Conservation (phyloP, 139 green algal genomes). For the Eudorina sp. region DNA sequence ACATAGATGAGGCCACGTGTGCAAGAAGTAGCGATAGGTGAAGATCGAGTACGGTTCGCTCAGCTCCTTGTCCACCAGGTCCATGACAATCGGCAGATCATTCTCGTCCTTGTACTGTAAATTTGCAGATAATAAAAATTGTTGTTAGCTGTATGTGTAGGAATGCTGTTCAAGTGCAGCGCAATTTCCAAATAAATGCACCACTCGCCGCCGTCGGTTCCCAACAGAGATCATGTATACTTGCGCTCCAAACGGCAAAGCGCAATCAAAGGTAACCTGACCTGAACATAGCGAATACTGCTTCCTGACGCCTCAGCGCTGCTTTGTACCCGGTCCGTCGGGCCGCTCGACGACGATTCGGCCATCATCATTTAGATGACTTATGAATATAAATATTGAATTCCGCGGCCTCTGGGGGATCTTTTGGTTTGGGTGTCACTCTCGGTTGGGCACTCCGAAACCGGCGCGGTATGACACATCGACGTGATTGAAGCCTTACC, state of each 20-base stretch:
- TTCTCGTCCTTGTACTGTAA: conserved; percentile 87
- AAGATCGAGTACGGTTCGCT: conserved; percentile 99
- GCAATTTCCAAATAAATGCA: neutral
- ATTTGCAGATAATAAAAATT: neutral
- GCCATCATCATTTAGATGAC: neutral
- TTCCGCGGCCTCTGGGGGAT: neutral
- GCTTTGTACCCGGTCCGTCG: neutral
- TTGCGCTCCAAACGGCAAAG: too few species aligned
- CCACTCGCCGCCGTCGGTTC: neutral
- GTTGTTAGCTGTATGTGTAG: neutral
- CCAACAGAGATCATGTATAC: neutral
- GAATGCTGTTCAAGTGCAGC: neutral
- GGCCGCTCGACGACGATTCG: neutral
- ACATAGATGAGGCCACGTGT: conserved; percentile 94
- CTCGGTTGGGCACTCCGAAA: neutral
- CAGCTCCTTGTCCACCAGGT: conserved; percentile 93
- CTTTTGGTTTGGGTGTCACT: neutral
- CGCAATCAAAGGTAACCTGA: neutral
- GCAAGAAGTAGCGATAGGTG: conserved; percentile 97
- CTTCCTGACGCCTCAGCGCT: neutral
- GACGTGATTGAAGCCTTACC: too few species aligned
- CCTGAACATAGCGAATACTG: conserved; percentile 50
- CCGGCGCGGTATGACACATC: neutral
- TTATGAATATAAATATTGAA: neutral
- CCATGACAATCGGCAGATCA: conserved; percentile 92